These are phyloP conservation scores for Skeletonema menzelii DNA, from an alignment of 108 stramenopile species.

Conservation along the genomic window DNA sequence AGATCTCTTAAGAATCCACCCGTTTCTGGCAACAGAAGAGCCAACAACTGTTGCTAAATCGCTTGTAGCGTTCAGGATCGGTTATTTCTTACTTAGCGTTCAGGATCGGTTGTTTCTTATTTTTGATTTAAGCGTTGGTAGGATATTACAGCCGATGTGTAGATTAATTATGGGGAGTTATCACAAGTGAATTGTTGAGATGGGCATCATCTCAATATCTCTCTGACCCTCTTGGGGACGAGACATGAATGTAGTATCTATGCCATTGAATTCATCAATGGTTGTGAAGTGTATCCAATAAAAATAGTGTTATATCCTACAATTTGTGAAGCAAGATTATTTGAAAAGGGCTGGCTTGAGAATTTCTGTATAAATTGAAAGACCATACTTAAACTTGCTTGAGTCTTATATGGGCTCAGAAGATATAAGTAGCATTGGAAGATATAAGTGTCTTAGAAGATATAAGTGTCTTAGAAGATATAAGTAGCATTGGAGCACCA, in stretches of 20 bases:
- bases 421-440: no score
- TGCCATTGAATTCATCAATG: neutral
- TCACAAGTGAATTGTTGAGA: neutral
- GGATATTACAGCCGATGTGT: neutral
- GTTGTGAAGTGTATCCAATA: neutral
- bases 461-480: neutral
- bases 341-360: neutral
- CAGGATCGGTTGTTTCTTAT: neutral
- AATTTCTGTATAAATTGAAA: neutral
- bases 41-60: conserved; percentile 33
- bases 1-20: conserved; percentile 40
- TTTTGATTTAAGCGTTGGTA: neutral
- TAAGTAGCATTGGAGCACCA: no score
- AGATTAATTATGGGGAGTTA: neutral
- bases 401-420: no score
- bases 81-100: neutral
- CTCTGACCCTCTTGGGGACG: neutral
- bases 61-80: neutral
- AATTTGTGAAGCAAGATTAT: neutral
- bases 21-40: conserved; percentile 27
- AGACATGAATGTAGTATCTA: neutral
- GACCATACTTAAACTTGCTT: neutral
- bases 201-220: neutral
- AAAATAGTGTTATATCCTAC: neutral
- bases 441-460: neutral